Evolutionary conservation across 768 basidiomycete species (phyloP), one percentile per base, ranked within the genome.

Genomic region (Tricholoma bakamatsutake): DNA sequence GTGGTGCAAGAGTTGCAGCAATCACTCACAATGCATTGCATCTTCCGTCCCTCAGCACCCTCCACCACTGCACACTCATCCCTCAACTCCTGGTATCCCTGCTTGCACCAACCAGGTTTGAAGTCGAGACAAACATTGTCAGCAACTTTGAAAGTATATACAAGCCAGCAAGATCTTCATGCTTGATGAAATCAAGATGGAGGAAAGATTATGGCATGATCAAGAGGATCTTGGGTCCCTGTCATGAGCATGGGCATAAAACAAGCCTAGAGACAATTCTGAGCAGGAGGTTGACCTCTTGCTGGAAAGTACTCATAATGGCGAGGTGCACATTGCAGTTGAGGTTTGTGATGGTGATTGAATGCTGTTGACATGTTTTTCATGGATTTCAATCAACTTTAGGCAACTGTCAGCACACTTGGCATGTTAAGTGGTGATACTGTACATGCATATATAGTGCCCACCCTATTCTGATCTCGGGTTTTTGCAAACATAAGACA

Each of bases 391-490:
- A 24, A 24, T 24, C 21, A 24, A 24, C 21, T 24, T 24, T 24
- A 24, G 21, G 21, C 21, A 24, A 24, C 21, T 3, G 3, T 24
- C 21, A 24, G 21, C 21, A 24, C 21, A 24, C 21, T 24, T 24
- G 21, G 21, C 21, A 24, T 24, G 21, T 24, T 24, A 24, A 24
- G 21, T 3, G 3, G 21, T 24, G 58, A 72, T n/a, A 53, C n/a
- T n/a, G n/a, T n/a, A n/a, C 58, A 17, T 51, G 62, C 0, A 30
- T 69, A 1, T 71, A 71, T 48, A 30, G 61, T 51, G 68, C 62
- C 6, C 60, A 64, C 3, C 60, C 68, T 0, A 56, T 68, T 4
- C 57, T 69, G 1, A 47, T 70, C 15, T 72, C 69, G 5, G 67
- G 67, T 1, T 64, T 3, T 24, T 24, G 21, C 21, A 24, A 24